These are phyloP conservation scores for Phoenix dactylifera DNA, from an alignment of 176 grass and related monocot species.

Conservation along the genomic window DNA sequence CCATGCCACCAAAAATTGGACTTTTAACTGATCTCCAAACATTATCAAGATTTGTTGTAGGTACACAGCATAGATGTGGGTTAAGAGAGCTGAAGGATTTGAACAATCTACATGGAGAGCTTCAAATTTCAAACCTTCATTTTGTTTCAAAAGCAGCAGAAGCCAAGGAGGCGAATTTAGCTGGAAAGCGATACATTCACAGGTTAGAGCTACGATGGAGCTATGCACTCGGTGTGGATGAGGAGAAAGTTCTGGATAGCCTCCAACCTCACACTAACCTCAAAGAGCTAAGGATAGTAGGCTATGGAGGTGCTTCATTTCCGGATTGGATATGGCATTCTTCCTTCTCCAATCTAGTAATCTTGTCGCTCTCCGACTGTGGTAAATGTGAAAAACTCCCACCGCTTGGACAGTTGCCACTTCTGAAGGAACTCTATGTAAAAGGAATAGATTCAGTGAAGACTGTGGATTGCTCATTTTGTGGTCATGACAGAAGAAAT, in stretches of 20 bases:
- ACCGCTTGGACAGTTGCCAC: too few relatives aligned
- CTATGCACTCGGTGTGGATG: neutral
- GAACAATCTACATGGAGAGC: constrained; percentile 10
- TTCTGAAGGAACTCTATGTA: too few relatives aligned
- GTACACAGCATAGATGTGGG: neutral
- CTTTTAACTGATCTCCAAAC: constrained; percentile 12
- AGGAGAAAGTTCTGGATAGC: neutral
- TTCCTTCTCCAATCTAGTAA: constrained; percentile 1
- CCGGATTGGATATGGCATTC: constrained; percentile 20
- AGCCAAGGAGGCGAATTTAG: neutral
- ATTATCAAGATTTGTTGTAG: constrained; percentile 9
- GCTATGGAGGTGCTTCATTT: constrained; percentile 9
- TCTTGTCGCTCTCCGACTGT: too few relatives aligned
- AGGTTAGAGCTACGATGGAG: constrained; percentile 6
- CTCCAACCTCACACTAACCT: constrained; percentile 21
- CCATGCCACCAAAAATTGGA: constrained; percentile 17
- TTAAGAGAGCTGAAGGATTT: constrained; percentile 16
- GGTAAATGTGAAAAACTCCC: too few relatives aligned
- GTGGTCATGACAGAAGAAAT: too few relatives aligned
- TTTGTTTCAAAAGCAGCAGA: constrained; percentile 2
- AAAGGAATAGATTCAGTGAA: too few relatives aligned
- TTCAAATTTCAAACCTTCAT: constrained; percentile 10
- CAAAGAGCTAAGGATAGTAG: constrained; percentile 10
- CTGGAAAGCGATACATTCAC: constrained; percentile 8
- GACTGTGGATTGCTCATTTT: too few relatives aligned